Conservation (phyloP, 371 early-diverging fungal species). For the Basidiobolus meristosporus region DNA sequence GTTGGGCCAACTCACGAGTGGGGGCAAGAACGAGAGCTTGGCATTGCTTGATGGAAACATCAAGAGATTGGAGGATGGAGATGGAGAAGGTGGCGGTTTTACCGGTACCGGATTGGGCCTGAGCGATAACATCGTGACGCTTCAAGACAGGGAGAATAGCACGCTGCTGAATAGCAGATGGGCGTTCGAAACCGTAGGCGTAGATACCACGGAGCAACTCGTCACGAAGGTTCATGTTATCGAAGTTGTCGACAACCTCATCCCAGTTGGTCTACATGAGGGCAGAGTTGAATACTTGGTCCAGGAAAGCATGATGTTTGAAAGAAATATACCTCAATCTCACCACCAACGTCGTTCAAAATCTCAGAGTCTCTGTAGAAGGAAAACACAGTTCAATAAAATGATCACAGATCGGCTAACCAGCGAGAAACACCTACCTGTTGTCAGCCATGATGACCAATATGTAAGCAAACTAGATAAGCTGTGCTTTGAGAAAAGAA, state of each 20-base stretch:
- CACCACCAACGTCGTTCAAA: constrained; percentile 14
- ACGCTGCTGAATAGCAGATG: constrained; percentile 96
- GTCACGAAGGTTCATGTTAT: constrained; percentile 72
- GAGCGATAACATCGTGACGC: constrained; percentile 94
- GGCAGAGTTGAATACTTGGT: not conserved
- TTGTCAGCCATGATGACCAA: not conserved
- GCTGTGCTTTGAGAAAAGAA: constrained; percentile 1
- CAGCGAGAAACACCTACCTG: too few species aligned
- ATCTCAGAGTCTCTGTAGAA: not conserved
- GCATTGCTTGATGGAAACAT: constrained; percentile 57
- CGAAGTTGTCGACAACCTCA: constrained; percentile 60
- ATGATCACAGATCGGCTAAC: too few species aligned
- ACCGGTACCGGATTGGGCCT: constrained; percentile 99
- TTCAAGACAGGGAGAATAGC: constrained; percentile 88
- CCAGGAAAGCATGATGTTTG: not conserved
- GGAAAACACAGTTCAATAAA: not conserved
- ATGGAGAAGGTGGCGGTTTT: constrained; percentile 99
- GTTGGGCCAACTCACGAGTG: constrained; percentile 97
- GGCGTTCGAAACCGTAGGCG: constrained; percentile 86
- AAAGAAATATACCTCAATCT: constrained; percentile 16
- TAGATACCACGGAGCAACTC: constrained; percentile 94
- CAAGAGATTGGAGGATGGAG: constrained; percentile 87
- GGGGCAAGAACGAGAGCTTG: constrained; percentile 97
- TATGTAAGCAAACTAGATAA: not conserved
- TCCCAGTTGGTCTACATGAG: constrained; percentile 42